Evolutionary conservation across 2,329 filamentous ascomycete species (phyloP).

Genomic region (Tympanopsis confertula): DNA sequence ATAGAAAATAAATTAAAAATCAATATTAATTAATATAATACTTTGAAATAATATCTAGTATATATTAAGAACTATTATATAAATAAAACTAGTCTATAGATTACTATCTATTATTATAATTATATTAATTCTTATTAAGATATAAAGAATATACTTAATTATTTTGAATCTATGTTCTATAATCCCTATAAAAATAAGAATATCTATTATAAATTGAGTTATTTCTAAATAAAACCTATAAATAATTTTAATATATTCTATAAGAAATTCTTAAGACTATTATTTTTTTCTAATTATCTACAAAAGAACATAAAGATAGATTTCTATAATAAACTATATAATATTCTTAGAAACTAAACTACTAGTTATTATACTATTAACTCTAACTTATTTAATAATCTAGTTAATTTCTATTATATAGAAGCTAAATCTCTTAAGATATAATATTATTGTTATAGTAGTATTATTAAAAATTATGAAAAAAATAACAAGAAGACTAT

Average conservation of each 20-base stretch:
- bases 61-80: background rate
- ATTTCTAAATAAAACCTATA: no score
- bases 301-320: no score
- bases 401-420: conserved; percentile 1
- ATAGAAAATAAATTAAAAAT: background rate
- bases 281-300: no score
- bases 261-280: background rate
- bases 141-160: no score
- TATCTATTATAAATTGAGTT: background rate
- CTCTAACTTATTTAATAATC: background rate
- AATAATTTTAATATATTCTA: background rate
- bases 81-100: background rate
- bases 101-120: no score
- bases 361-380: no score
- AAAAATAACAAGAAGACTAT: background rate
- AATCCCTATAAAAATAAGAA: background rate
- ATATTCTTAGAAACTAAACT: no score
- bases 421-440: background rate
- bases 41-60: background rate
- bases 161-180: background rate
- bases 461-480: background rate
- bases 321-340: background rate
- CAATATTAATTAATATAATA: conserved; percentile 1
- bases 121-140: no score
- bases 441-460: background rate